Base-by-base conservation (phyloP, 1,284 basidiomycete species). In the Phellopilus nigrolimitatus region DNA sequence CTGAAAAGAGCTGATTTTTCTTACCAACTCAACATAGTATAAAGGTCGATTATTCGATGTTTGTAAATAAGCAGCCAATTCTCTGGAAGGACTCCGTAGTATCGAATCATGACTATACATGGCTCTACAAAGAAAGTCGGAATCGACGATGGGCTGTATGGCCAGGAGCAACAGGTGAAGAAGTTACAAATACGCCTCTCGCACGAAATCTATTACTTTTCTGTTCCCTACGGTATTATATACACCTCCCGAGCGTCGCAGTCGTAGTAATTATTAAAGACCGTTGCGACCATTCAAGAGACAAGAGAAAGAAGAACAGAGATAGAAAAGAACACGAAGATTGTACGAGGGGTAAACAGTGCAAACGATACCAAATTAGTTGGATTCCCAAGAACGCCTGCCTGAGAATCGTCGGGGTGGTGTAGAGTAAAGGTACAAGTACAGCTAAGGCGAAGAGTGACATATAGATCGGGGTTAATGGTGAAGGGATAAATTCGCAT, bases 321-420 rank as follows among this genome's bases (percentile, higher is more conserved):
- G 55, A 59, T 39, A 30, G 30, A 40, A 49, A 38, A 59, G 56
- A 64, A 56, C 56, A 59, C 47, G 55, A 59, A 58, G 59, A 59
- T 34, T 51, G 54, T 54, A 51, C 47, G 48, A 48, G 39, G 42
- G 47, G 48, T 45, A 53, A 33, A 55, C 38, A 40, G 46, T 39
- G 41, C 33, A 48, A 59, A 57, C 49, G 56, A 42, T 54, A 56
- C 57, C 41, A 48, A 45, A 59, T 55, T 55, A 55, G 28, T 41
- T 45, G 38, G 38, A 45, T 38, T 17, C 43, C 38, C 53, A 47
- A 24, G 38, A 33, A 40, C 28, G 39, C 49, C 53, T 51, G 53
- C 48, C 48, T 50, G 48, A 51, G 48, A 55, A 43, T 47, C 41
- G 34, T 25, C 22, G 53, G 49, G 48, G 27, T 31, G 22, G 37